phyloP scores from a whole-genome alignment of 176 grass and related monocot genomes.

The Themeda triandra region DNA sequence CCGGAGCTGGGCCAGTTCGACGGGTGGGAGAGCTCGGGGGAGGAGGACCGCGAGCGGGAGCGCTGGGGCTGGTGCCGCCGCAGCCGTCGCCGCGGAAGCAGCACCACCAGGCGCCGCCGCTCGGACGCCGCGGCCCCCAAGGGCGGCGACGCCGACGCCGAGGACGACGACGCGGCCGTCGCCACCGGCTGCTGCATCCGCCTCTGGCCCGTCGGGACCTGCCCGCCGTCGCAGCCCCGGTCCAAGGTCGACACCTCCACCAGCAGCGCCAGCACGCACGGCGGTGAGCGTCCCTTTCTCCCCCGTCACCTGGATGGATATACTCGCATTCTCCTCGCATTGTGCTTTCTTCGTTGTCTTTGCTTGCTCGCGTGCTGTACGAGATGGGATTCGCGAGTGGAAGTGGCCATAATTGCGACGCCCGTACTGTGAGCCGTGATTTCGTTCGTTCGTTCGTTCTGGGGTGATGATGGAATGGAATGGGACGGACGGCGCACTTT shows the following conservation, averaged over 20 bases:
- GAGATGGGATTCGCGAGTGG: neutral
- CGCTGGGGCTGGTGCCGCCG: slow-evolving; percentile 54
- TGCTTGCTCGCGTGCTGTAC: neutral
- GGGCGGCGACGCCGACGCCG: neutral
- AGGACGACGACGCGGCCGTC: slow-evolving; percentile 7
- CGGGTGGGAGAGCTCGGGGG: slow-evolving; percentile 63
- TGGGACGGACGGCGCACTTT: neutral
- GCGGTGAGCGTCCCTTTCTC: slow-evolving; percentile 30
- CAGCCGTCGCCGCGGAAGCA: slow-evolving; percentile 25
- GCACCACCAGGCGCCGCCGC: neutral
- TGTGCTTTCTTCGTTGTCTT: neutral
- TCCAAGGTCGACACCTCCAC: slow-evolving; percentile 64
- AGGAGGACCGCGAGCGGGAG: slow-evolving; percentile 57
- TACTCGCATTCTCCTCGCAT: neutral
- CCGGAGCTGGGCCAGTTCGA: slow-evolving; percentile 63
- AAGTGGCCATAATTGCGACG: neutral
- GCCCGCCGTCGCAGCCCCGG: slow-evolving; percentile 12
- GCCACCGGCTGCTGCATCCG: slow-evolving; percentile 55
- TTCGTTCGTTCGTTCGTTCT: too few relatives aligned
- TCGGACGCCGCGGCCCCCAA: slow-evolving; percentile 6
- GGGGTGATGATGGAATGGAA: neutral
- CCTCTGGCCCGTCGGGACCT: slow-evolving; percentile 40
- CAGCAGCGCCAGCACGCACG: slow-evolving; percentile 55
- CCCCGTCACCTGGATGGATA: neutral
- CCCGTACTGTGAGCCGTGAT: neutral